Percentiles rank a stretch among this genome's conserved stretches.
phyloP scores from a whole-genome alignment of 495 filamentous ascomycete genomes.

The Aspergillus heteromorphus region DNA sequence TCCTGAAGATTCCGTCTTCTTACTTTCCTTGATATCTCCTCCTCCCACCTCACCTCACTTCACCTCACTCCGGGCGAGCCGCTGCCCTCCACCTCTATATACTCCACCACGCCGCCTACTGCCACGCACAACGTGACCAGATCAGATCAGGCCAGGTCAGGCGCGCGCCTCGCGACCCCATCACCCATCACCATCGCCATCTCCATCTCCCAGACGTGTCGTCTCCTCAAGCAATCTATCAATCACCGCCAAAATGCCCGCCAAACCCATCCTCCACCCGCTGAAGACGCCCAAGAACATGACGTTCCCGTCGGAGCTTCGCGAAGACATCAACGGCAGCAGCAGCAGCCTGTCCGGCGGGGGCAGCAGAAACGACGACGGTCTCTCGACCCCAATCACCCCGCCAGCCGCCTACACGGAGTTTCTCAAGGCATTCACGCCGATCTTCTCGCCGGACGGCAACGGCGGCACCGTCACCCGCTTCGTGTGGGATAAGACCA shows the following conservation, averaged over 20 bases:
- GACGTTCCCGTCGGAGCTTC: slow-evolving; percentile 75
- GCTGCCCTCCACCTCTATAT: not conserved
- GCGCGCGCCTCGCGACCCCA: not conserved
- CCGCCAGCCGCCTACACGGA: slow-evolving; percentile 87
- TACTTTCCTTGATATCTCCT: not conserved
- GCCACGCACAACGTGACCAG: slow-evolving; percentile 1
- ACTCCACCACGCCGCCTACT: not conserved
- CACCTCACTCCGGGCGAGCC: not conserved
- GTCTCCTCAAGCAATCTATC: too few relatives aligned
- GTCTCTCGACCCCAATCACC: slow-evolving; percentile 77
- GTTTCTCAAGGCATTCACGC: slow-evolving; percentile 78
- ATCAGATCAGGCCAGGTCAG: slow-evolving; percentile 3
- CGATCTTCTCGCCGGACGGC: slow-evolving; percentile 46
- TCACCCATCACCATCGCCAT: not conserved
- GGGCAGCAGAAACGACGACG: slow-evolving; percentile 46
- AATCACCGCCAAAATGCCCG: slow-evolving; percentile 38
- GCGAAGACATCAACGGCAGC: slow-evolving; percentile 18
- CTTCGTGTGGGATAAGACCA: slow-evolving; percentile 22
- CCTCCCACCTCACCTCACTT: not conserved
- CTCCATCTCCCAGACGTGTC: too few relatives aligned
- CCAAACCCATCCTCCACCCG: slow-evolving; percentile 63
- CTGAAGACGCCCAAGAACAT: slow-evolving; percentile 72
- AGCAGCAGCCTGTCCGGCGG: slow-evolving; percentile 29
- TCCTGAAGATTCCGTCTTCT: not conserved
- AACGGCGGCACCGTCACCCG: slow-evolving; percentile 30